A percentile compares a stretch with the other conserved stretches of the same genome.
Conservation (phyloP, 2,329 filamentous ascomycete species). For the Cordyceps farinosa region DNA sequence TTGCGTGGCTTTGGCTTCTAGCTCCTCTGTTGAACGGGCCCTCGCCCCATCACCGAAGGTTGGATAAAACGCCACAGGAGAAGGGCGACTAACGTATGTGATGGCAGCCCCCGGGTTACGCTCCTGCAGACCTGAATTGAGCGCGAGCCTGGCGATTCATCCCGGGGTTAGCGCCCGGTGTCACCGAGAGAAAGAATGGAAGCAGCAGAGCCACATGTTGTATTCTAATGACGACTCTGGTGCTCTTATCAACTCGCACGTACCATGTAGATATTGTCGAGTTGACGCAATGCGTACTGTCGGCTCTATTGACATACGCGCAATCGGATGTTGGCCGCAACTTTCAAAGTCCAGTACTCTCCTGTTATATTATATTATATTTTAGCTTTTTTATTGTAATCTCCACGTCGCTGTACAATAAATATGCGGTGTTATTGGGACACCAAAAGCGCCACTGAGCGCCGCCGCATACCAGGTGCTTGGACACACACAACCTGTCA, state of each 20-base stretch:
- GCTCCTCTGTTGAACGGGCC: neutral
- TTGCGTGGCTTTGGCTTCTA: neutral
- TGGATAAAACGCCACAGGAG: slow-evolving; percentile 4
- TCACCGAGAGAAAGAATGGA: too few relatives aligned
- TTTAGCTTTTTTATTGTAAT: neutral
- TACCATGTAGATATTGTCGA: neutral
- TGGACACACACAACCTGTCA: too few relatives aligned
- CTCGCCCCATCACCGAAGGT: neutral
- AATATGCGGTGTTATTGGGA: neutral
- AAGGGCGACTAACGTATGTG: neutral
- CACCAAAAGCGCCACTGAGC: neutral
- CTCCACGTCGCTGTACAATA: neutral
- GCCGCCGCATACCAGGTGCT: neutral
- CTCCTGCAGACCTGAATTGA: neutral
- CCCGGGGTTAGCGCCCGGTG: neutral
- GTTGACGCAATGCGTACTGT: neutral
- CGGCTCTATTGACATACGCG: neutral
- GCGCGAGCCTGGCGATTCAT: neutral
- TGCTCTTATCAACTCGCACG: neutral
- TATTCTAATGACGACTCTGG: neutral
- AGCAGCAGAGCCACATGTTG: neutral
- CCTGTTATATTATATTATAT: neutral
- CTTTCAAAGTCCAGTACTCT: neutral
- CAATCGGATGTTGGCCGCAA: neutral
- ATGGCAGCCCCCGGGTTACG: neutral